phyloP scores from a whole-genome alignment of 2,329 filamentous ascomycete genomes.

The Phialemoniopsis sp. region DNA sequence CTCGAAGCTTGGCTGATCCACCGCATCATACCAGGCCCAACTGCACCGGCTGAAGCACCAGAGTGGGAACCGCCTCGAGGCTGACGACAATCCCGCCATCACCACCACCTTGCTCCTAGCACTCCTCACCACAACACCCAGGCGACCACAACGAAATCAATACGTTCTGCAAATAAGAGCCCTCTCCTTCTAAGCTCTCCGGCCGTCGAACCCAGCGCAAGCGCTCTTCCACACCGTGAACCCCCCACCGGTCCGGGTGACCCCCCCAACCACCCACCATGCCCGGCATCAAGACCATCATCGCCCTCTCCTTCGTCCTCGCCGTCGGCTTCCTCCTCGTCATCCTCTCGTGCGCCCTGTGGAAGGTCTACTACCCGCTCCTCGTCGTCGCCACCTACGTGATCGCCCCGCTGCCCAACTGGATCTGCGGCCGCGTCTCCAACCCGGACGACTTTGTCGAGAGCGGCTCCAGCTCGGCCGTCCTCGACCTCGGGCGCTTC shows the following conservation, averaged over 20 bases:
- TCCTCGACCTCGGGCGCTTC: slow-evolving; percentile 93
- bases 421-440: slow-evolving; percentile 83
- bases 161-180: no score
- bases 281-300: slow-evolving; percentile 82
- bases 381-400: slow-evolving; percentile 96
- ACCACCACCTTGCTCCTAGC: no score
- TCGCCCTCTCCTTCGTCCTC: slow-evolving; percentile 96
- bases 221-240: slow-evolving; percentile 7
- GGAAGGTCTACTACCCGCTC: slow-evolving; percentile 89
- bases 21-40: no score
- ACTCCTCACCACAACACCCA: no score
- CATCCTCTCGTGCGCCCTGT: slow-evolving; percentile 95
- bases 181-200: no score
- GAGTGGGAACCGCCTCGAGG: not conserved
- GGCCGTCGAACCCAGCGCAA: no score
- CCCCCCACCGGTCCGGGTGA: slow-evolving; percentile 8
- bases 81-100: not conserved
- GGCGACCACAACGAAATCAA: no score
- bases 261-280: not conserved
- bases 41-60: no score
- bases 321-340: slow-evolving; percentile 98
- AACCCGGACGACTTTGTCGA: slow-evolving; percentile 94
- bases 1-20: no score
- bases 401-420: slow-evolving; percentile 91
- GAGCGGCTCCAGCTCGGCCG: slow-evolving; percentile 68